Evolutionary conservation across 2,329 filamentous ascomycete species (phyloP).

Genomic region (Xylariaceae sp.): DNA sequence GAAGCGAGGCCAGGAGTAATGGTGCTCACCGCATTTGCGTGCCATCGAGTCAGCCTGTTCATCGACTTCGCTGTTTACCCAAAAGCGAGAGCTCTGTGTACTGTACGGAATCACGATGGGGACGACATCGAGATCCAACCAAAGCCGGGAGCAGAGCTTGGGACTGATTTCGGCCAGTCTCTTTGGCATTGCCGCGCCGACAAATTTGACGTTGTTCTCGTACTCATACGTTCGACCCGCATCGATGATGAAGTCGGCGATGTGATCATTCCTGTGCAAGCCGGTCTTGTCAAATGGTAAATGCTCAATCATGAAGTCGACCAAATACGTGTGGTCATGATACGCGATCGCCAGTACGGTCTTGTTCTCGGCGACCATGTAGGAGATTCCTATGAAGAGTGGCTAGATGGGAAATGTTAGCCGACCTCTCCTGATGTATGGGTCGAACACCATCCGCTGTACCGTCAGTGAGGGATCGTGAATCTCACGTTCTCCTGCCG

Average conservation of each 20-base stretch:
- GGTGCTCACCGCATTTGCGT: constrained; percentile 55
- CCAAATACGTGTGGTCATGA: constrained; percentile 69
- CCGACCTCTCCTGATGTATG: background rate
- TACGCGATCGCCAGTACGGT: constrained; percentile 62
- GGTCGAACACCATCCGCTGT: constrained; percentile 16
- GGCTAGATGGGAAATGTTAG: constrained; percentile 38
- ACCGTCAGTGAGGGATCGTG: constrained; percentile 45
- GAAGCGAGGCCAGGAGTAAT: background rate
- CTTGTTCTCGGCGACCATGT: constrained; percentile 46
- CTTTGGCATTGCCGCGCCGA: constrained; percentile 66
- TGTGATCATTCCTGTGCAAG: constrained; percentile 38
- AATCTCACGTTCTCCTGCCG: constrained; percentile 20
- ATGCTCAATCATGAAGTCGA: constrained; percentile 66
- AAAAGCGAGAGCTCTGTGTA: constrained; percentile 43
- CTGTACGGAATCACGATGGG: constrained; percentile 56
- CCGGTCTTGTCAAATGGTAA: constrained; percentile 42
- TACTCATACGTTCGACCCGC: constrained; percentile 58
- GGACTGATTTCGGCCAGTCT: constrained; percentile 59
- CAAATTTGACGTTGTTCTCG: constrained; percentile 66
- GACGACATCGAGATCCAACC: constrained; percentile 72
- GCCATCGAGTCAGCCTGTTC: constrained; percentile 80
- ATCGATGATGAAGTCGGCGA: constrained; percentile 57
- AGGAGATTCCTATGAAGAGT: constrained; percentile 60
- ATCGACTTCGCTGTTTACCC: constrained; percentile 60
- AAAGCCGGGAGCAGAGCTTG: constrained; percentile 63